Base-by-base conservation (phyloP, 2,329 filamentous ascomycete species). In the Scleromitrula shiraiana region DNA sequence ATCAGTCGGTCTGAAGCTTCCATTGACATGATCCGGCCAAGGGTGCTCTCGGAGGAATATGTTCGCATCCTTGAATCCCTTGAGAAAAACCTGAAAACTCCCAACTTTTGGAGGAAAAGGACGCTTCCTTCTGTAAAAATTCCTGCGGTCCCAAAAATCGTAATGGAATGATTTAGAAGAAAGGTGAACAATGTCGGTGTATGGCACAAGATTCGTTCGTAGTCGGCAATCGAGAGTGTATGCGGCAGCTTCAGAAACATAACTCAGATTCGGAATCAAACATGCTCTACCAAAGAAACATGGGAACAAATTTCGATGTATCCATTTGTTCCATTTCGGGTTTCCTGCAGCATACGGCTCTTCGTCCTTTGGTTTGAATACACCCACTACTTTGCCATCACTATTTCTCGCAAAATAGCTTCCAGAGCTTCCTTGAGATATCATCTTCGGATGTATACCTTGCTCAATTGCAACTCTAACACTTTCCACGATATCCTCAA, bases 241-340 rank as follows among this genome's bases (percentile, higher is more conserved):
- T 29, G 93, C 93, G 15, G 93, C 93, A 15, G 93, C 93, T 72
- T 98, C 93, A 59, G 90, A 97, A 57, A 98, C 88, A 64, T 98
- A 98, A 46, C 90, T 96, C 41, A 98, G 75, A 62, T 98, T 98
- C 48, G 93, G 93, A 65, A 98, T 98, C 46, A 98, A 78, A 62
- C 80, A 97, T 38, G 91, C 90, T 61, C 93, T 77, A 15, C 93
- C 93, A 61, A 98, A 98, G 67, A 88, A 96, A 70, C 94, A 98
- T 7, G 93, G 93, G 59, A 98, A 97, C 55, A 98, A 65, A 65
- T 98, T 98, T 55, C 93, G 78, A 67, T 98, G 93, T 70, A 98
- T 90, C 93, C 93, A 98, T 69, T 98, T 98, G 59, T 94, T 97
- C 91, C 91, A 97, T 66, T 98, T 98, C 5, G 93, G 93, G 64